phyloP scores from a whole-genome alignment of 2,329 filamentous ascomycete species.

The Colletotrichum agaves region DNA sequence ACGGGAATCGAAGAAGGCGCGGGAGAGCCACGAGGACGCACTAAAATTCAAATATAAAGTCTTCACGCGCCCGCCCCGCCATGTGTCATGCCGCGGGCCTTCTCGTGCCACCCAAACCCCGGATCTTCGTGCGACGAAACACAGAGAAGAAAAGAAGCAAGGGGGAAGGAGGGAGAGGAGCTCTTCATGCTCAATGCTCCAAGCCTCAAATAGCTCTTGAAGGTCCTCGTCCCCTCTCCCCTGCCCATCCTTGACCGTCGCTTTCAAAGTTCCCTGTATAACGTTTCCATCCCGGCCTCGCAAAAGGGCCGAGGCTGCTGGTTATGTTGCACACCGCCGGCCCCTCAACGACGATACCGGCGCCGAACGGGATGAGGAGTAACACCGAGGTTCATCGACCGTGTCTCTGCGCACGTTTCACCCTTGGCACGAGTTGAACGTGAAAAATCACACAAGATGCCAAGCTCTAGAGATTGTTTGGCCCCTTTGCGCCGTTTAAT shows the following conservation, averaged over 20 bases:
- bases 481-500: constrained; percentile 16
- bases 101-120: constrained; percentile 22
- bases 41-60: no score
- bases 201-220: neutral
- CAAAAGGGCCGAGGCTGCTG: constrained; percentile 15
- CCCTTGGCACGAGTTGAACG: neutral
- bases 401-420: neutral
- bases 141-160: neutral
- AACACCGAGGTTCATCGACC: neutral
- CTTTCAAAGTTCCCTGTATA: neutral
- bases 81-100: constrained; percentile 14
- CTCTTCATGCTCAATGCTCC: no score
- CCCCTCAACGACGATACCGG: neutral
- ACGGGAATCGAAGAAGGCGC: neutral
- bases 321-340: constrained; percentile 13
- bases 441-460: neutral
- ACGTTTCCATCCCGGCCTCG: neutral
- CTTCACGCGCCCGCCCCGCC: neutral
- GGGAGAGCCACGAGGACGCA: neutral
- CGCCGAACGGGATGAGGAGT: neutral
- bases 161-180: no score
- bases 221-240: no score
- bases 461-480: constrained; percentile 9
- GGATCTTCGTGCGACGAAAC: constrained; percentile 24
- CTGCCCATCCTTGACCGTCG: neutral